Conservation (phyloP, 371 early-diverging fungal species). For the Mucor sp. region DNA sequence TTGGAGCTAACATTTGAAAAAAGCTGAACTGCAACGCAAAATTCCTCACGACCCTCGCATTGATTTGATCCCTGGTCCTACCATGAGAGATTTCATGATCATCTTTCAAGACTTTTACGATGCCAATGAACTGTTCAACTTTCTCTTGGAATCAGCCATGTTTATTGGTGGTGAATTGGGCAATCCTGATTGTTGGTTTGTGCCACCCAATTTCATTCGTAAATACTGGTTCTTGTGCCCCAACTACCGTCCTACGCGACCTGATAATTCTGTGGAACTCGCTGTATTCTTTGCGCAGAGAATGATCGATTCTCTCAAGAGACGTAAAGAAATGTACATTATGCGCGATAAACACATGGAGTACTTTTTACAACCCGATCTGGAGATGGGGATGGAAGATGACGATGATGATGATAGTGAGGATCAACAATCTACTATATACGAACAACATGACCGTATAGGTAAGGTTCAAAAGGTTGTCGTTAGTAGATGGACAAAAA, state of each 20-base stretch:
- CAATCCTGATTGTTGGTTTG: slow-evolving; percentile 38
- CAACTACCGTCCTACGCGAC: slow-evolving; percentile 20
- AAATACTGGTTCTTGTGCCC: slow-evolving; percentile 36
- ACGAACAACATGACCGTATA: not conserved
- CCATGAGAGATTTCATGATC: slow-evolving; percentile 53
- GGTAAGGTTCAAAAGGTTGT: not conserved
- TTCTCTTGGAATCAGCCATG: slow-evolving; percentile 30
- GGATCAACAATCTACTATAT: not conserved
- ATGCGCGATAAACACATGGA: slow-evolving; percentile 14
- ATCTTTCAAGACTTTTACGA: slow-evolving; percentile 47
- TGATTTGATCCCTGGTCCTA: slow-evolving; percentile 46
- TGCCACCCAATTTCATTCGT: slow-evolving; percentile 26
- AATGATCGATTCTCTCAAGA: slow-evolving; percentile 18
- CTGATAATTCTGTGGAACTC: slow-evolving; percentile 26
- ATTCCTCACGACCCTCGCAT: slow-evolving; percentile 51
- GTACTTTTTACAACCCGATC: slow-evolving; percentile 8
- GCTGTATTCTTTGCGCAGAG: slow-evolving; percentile 18
- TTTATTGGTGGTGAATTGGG: slow-evolving; percentile 47
- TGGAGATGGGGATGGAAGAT: not conserved
- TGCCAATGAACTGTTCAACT: slow-evolving; percentile 44
- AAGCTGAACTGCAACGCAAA: slow-evolving; percentile 47
- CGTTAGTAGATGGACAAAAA: not conserved
- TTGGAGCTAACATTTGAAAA: not conserved
- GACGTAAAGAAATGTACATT: slow-evolving; percentile 28
- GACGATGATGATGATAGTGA: not conserved